Evolutionary conservation across 2,329 filamentous ascomycete genomes (phyloP).

Genomic region (Chaetomium sp.): DNA sequence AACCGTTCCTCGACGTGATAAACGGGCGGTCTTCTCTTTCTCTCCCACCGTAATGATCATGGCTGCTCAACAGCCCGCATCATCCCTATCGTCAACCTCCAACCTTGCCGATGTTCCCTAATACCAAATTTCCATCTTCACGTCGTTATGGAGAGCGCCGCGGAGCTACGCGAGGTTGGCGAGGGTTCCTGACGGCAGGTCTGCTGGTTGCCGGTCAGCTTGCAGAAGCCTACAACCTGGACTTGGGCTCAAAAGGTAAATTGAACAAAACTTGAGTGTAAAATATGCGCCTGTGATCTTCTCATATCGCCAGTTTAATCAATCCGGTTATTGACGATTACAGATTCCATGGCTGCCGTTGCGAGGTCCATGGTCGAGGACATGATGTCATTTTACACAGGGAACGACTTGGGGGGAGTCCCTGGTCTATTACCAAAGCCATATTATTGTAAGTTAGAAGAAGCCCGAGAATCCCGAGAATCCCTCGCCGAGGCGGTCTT

Average conservation of each 20-base stretch:
- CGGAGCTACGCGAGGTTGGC: constrained; percentile 20
- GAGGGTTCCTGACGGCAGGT: constrained; percentile 18
- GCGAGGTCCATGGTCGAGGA: constrained; percentile 56
- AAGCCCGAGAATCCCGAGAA: neutral
- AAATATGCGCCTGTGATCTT: neutral
- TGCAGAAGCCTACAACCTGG: constrained; percentile 31
- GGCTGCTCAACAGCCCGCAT: neutral
- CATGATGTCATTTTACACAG: constrained; percentile 52
- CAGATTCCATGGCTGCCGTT: constrained; percentile 54
- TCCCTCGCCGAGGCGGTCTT: no score
- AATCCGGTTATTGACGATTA: neutral
- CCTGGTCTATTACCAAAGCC: constrained; percentile 56
- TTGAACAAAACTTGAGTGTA: constrained; percentile 38
- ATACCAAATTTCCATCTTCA: neutral
- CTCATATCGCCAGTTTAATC: neutral
- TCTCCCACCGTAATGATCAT: neutral
- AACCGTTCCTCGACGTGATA: neutral
- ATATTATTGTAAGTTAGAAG: constrained; percentile 54
- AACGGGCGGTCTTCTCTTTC: no score
- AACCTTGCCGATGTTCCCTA: neutral
- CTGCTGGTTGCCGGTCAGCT: constrained; percentile 25
- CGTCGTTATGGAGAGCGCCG: neutral
- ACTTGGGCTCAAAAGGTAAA: constrained; percentile 34
- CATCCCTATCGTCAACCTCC: neutral
- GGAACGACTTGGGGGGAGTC: constrained; percentile 52